A percentile compares a stretch with the other conserved stretches of the same genome.
Evolutionary conservation across 805 yeast species (phyloP).

Genomic region (Yamadazyma sp.): DNA sequence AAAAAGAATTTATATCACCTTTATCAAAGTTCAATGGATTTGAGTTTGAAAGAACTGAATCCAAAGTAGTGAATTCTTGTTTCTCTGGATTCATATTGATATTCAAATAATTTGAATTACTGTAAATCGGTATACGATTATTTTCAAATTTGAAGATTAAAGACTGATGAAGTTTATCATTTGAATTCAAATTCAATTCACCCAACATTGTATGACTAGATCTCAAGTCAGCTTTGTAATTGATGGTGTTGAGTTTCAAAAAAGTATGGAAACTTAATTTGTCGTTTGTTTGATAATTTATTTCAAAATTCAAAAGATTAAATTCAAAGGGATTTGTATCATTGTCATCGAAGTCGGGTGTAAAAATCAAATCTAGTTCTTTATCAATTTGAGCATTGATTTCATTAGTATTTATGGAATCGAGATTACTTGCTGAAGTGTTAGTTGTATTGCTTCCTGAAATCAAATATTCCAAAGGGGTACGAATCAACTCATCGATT

Average conservation of each 20-base stretch:
- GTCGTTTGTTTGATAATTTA: slow-evolving; percentile 5
- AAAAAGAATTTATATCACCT: slow-evolving; percentile 24
- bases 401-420: slow-evolving; percentile 22
- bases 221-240: slow-evolving; percentile 1
- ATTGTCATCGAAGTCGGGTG: slow-evolving; percentile 19
- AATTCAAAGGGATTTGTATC: slow-evolving; percentile 1
- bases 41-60: slow-evolving; percentile 11
- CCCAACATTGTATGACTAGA: slow-evolving; percentile 1
- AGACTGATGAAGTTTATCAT: slow-evolving; percentile 3
- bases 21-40: slow-evolving; percentile 16
- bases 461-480: slow-evolving; percentile 27
- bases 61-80: slow-evolving; percentile 9
- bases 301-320: slow-evolving; percentile 6
- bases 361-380: slow-evolving; percentile 28
- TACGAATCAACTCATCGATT: slow-evolving; percentile 23
- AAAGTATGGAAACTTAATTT: slow-evolving; percentile 9
- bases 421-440: slow-evolving; percentile 7
- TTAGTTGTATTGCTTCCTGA: slow-evolving; percentile 7
- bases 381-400: slow-evolving; percentile 22
- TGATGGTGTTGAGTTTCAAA: slow-evolving; percentile 2
- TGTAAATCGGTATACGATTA: slow-evolving; percentile 17
- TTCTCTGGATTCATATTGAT: slow-evolving; percentile 8
- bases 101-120: slow-evolving; percentile 17
- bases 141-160: slow-evolving; percentile 8
- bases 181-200: neutral